Conservation (phyloP, 1,139 yeast species). For the Debaryomyces udenii region DNA sequence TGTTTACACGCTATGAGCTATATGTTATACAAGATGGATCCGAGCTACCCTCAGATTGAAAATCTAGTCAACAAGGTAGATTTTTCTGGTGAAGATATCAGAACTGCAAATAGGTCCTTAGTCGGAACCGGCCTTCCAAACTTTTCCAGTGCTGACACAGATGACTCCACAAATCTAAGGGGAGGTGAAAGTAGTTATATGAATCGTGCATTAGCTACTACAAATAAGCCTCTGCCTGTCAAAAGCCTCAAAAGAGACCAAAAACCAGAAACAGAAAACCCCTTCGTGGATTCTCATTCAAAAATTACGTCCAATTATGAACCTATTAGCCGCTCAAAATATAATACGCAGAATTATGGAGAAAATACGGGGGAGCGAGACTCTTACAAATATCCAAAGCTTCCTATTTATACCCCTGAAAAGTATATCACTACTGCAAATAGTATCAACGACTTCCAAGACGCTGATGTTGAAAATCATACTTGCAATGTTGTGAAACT, state of each 20-base stretch:
- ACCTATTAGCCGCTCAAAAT: neutral
- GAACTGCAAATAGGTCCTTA: conserved; percentile 66
- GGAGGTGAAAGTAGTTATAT: conserved; percentile 26
- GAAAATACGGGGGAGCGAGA: neutral
- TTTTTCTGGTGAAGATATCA: conserved; percentile 69
- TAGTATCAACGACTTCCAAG: conserved; percentile 11
- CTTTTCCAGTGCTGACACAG: conserved; percentile 51
- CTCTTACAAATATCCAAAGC: neutral
- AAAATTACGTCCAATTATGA: conserved; percentile 3
- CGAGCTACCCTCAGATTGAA: conserved; percentile 63
- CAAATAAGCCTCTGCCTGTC: neutral
- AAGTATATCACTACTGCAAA: conserved; percentile 11
- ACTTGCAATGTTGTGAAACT: conserved; percentile 39
- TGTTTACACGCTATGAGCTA: conserved; percentile 89
- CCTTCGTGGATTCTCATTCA: conserved; percentile 15
- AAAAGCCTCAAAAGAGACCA: conserved; percentile 1
- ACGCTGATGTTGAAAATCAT: conserved; percentile 30
- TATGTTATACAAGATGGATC: conserved; percentile 54
- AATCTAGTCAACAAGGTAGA: conserved; percentile 64
- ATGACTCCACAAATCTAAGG: conserved; percentile 14
- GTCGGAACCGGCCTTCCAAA: conserved; percentile 66
- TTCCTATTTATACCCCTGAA: conserved; percentile 15
- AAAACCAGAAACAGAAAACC: conserved; percentile 14
- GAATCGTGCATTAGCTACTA: conserved; percentile 18
- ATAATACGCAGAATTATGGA: neutral